Evolutionary conservation across 768 basidiomycete species (phyloP).

Genomic region (Russula abietina): DNA sequence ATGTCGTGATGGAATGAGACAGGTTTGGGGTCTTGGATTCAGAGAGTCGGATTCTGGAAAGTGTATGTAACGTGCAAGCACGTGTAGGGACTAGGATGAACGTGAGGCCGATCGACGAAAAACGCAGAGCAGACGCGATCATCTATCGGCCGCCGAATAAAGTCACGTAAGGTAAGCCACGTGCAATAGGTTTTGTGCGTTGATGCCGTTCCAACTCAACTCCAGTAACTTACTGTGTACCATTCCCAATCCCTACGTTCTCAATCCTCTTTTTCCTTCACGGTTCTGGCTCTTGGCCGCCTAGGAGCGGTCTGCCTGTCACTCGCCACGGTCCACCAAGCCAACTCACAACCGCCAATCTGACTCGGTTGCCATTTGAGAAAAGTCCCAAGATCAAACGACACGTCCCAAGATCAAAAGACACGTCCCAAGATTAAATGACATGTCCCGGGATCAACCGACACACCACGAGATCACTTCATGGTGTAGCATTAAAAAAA

Average conservation of each 20-base stretch:
- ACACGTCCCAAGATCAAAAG: not conserved
- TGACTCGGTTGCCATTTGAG: not conserved
- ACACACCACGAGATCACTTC: no score
- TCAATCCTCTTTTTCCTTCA: not conserved
- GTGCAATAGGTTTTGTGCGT: no score
- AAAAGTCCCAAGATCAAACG: no score
- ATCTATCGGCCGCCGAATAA: not conserved
- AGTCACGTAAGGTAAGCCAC: no score
- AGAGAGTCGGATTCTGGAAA: not conserved
- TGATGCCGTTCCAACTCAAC: no score
- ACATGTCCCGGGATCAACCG: not conserved
- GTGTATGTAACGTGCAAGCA: not conserved
- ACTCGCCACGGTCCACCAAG: not conserved
- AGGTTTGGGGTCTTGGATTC: not conserved
- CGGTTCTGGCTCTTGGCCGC: not conserved
- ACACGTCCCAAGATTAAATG: no score
- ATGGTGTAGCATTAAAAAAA: not conserved
- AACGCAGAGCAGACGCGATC: not conserved
- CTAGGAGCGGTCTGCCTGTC: not conserved
- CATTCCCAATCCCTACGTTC: not conserved
- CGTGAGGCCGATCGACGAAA: not conserved
- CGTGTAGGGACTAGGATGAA: not conserved
- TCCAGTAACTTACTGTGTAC: no score
- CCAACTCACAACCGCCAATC: not conserved
- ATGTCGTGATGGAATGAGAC: not conserved